phyloP scores from a whole-genome alignment of 2,329 filamentous ascomycete genomes.

The Penicillium sp. region DNA sequence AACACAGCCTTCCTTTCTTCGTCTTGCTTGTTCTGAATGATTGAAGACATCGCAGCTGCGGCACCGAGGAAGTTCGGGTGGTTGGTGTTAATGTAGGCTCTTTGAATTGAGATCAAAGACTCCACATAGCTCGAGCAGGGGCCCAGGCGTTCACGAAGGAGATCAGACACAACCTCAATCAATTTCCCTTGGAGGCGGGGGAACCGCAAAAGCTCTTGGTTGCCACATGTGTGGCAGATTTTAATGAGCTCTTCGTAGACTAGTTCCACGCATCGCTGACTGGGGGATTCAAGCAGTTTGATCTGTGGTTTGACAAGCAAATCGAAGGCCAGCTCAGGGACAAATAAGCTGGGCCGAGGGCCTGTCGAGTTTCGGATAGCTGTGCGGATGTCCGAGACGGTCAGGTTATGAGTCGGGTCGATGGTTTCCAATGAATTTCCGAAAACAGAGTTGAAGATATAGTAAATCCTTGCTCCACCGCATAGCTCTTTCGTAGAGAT shows the following conservation, averaged over 20 bases:
- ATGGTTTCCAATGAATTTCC: constrained; percentile 94
- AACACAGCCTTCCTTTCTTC: constrained; percentile 77
- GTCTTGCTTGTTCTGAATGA: constrained; percentile 92
- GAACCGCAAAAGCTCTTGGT: constrained; percentile 85
- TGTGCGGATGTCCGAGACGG: constrained; percentile 89
- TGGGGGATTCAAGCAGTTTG: constrained; percentile 89
- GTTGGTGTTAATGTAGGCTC: constrained; percentile 99
- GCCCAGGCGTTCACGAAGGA: constrained; percentile 85
- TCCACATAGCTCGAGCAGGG: constrained; percentile 89
- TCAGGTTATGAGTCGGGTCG: constrained; percentile 91
- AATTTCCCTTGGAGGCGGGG: constrained; percentile 92
- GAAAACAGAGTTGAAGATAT: constrained; percentile 98
- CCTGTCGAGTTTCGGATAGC: constrained; percentile 98
- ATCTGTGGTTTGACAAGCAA: constrained; percentile 97
- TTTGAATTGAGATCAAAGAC: constrained; percentile 93
- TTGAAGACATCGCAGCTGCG: constrained; percentile 93
- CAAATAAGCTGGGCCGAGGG: constrained; percentile 89
- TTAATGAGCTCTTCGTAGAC: constrained; percentile 99
- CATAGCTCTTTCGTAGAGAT: constrained; percentile 98
- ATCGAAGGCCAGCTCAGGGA: constrained; percentile 96
- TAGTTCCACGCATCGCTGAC: constrained; percentile 92
- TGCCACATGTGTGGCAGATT: constrained; percentile 97
- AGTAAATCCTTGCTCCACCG: constrained; percentile 92
- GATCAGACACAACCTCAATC: constrained; percentile 95
- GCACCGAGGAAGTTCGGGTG: constrained; percentile 98